Evolutionary conservation across 495 filamentous ascomycete species (phyloP).

Genomic region (Penicillium atrosanguineum): DNA sequence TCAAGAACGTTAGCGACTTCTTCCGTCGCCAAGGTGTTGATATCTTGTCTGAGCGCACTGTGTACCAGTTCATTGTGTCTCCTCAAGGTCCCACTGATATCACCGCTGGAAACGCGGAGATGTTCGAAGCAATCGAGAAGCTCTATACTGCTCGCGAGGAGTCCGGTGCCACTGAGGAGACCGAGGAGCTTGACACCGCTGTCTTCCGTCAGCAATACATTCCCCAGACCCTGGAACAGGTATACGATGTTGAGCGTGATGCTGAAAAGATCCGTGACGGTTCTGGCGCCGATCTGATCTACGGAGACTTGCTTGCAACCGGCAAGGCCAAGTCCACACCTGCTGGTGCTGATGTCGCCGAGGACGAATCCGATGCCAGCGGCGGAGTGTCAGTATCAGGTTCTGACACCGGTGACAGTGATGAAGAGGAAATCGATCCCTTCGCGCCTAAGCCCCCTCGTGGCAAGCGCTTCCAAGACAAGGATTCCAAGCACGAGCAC

Average conservation of each 20-base stretch:
- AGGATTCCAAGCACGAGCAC: slow-evolving; percentile 83
- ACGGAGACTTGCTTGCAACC: slow-evolving; percentile 70
- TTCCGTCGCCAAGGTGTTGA: slow-evolving; percentile 83
- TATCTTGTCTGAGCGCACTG: slow-evolving; percentile 64
- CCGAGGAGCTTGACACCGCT: slow-evolving; percentile 72
- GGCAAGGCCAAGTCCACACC: slow-evolving; percentile 53
- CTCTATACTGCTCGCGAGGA: slow-evolving; percentile 46
- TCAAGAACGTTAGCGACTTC: slow-evolving; percentile 93
- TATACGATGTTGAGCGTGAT: slow-evolving; percentile 94
- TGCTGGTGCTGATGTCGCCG: slow-evolving; percentile 26
- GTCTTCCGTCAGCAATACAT: slow-evolving; percentile 96
- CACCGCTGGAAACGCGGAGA: slow-evolving; percentile 29
- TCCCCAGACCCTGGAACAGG: slow-evolving; percentile 87
- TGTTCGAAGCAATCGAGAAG: slow-evolving; percentile 49
- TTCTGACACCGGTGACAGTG: slow-evolving; percentile 48
- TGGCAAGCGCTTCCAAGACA: slow-evolving; percentile 88
- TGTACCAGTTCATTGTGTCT: slow-evolving; percentile 78
- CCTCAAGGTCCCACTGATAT: slow-evolving; percentile 50
- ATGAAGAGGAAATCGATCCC: slow-evolving; percentile 37
- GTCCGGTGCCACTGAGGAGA: slow-evolving; percentile 37
- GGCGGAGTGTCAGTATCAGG: slow-evolving; percentile 42
- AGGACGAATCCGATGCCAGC: slow-evolving; percentile 47
- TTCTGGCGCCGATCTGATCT: slow-evolving; percentile 70
- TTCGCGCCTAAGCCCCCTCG: slow-evolving; percentile 70
- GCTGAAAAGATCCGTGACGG: slow-evolving; percentile 71